Evolutionary conservation across 148 eudicot species (phyloP).

Genomic region (Cornus suecica): DNA sequence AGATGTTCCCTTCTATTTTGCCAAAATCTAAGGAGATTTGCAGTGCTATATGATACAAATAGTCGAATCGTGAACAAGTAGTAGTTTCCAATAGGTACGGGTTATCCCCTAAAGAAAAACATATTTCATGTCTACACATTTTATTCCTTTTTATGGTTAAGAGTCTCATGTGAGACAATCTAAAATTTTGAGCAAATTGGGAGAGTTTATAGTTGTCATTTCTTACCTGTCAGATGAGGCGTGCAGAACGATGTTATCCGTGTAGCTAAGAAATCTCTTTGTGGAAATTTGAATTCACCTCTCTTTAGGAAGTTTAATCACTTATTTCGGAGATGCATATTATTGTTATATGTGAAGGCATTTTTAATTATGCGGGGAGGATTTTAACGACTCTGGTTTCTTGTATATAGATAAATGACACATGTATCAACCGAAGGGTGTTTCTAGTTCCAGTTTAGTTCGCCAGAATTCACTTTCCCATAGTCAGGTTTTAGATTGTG

Average conservation of each 20-base stretch:
- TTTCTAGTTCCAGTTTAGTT: conserved; percentile 22
- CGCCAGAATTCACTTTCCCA: conserved; percentile 11
- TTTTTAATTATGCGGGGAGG: neutral
- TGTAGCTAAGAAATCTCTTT: neutral
- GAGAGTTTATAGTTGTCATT: neutral
- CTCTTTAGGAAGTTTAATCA: conserved; percentile 8
- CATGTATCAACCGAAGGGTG: conserved; percentile 21
- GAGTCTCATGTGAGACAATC: neutral
- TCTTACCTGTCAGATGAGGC: neutral
- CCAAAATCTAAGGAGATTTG: neutral
- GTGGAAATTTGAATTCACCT: neutral
- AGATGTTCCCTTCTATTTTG: neutral
- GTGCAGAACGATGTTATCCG: neutral
- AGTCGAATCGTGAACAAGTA: no score
- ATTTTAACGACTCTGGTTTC: conserved; percentile 6
- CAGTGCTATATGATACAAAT: no score
- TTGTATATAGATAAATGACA: conserved; percentile 17
- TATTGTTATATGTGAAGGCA: neutral
- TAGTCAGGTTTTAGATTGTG: conserved; percentile 22
- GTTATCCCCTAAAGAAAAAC: neutral
- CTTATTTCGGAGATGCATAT: neutral
- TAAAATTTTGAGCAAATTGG: no score
- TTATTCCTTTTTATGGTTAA: no score
- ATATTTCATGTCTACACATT: neutral
- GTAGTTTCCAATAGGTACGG: neutral